Percentiles rank a stretch among this genome's conserved stretches.
These are phyloP conservation scores for Vicia villosa DNA, from an alignment of 306 rosid species.

Conservation along the genomic window DNA sequence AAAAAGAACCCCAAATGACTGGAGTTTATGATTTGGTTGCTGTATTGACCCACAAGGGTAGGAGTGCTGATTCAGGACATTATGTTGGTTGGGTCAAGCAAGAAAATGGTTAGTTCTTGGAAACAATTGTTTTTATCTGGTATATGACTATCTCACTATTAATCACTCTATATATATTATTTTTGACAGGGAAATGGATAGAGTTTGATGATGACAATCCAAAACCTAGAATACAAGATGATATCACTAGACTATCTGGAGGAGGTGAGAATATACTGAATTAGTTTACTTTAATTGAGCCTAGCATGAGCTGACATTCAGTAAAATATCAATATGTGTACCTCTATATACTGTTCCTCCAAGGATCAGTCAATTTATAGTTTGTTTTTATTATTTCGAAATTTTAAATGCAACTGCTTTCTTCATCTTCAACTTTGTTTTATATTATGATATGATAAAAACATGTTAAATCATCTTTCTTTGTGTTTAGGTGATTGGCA, in stretches of 20 bases:
- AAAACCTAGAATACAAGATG: conserved; percentile 67
- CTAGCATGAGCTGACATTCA: neutral
- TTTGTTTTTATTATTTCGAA: neutral
- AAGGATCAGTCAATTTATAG: conserved; percentile 1
- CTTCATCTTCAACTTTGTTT: neutral
- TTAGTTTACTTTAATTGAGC: conserved; percentile 20
- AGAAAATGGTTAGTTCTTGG: conserved; percentile 80
- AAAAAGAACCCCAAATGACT: conserved; percentile 73
- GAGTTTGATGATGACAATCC: conserved; percentile 90
- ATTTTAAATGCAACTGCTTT: neutral
- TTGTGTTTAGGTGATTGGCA: conserved; percentile 89
- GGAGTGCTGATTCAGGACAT: conserved; percentile 99
- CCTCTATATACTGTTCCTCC: neutral
- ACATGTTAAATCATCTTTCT: neutral
- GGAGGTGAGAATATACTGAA: conserved; percentile 70
- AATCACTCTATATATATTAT: conserved; percentile 21
- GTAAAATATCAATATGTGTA: neutral
- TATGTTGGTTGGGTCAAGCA: conserved; percentile 99
- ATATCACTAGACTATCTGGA: conserved; percentile 92
- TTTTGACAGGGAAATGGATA: conserved; percentile 91
- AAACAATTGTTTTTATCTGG: conserved; percentile 20
- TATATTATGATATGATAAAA: neutral
- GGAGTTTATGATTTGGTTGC: conserved; percentile 96
- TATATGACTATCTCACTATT: conserved; percentile 14
- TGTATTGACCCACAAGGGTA: conserved; percentile 98